phyloP scores from a whole-genome alignment of 2,329 filamentous ascomycete species.

The Colletotrichum sidae region DNA sequence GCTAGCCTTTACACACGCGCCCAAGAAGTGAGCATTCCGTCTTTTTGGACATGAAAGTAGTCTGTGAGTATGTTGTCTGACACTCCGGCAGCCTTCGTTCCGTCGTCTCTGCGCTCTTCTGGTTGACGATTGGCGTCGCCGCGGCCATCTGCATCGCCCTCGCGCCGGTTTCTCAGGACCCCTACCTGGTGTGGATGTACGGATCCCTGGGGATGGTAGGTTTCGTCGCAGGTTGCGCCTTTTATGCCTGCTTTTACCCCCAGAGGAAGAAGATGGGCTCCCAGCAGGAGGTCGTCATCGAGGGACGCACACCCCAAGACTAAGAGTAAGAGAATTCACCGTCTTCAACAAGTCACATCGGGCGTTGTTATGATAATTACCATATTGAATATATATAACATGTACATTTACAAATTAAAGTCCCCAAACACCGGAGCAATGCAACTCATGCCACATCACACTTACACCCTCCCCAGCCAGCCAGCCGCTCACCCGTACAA shows the following conservation, averaged over 20 bases:
- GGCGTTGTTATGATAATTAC: background rate
- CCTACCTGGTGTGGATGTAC: constrained; percentile 76
- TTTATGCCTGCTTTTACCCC: constrained; percentile 51
- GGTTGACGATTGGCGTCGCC: constrained; percentile 66
- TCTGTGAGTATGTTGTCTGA: background rate
- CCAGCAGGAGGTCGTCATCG: constrained; percentile 6
- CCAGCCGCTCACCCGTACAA: background rate
- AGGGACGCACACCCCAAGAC: background rate
- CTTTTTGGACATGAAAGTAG: background rate
- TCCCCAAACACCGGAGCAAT: constrained; percentile 4
- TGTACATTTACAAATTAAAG: background rate
- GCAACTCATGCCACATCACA: constrained; percentile 1
- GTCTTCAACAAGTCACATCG: background rate
- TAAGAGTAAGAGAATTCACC: background rate
- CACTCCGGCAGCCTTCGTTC: constrained; percentile 18
- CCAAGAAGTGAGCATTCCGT: constrained; percentile 43
- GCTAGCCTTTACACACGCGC: constrained; percentile 62
- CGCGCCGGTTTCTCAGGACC: constrained; percentile 72
- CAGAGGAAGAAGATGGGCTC: background rate
- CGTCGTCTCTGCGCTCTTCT: constrained; percentile 39
- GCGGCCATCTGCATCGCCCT: constrained; percentile 61
- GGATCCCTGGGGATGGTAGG: constrained; percentile 64
- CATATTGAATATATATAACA: constrained; percentile 11
- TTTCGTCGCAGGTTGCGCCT: constrained; percentile 60
- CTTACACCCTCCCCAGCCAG: background rate